These are phyloP conservation scores for Termitomyces sp. DNA, from an alignment of 768 basidiomycete species.

Conservation along the genomic window DNA sequence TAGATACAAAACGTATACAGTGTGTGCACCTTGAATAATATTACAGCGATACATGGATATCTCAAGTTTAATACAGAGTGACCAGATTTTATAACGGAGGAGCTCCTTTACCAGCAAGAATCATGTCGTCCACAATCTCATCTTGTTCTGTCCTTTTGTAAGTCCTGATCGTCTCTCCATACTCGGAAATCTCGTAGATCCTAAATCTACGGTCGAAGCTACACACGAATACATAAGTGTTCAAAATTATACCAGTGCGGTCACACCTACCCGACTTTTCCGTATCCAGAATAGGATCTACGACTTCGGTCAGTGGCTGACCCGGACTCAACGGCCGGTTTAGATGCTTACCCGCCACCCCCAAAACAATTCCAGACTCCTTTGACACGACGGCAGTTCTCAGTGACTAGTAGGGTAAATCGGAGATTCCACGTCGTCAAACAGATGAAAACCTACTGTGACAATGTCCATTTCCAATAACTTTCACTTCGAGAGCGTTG, in stretches of 20 bases:
- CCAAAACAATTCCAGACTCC: constrained; percentile 93
- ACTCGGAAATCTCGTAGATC: constrained; percentile 83
- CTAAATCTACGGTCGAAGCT: constrained; percentile 92
- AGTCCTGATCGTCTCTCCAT: constrained; percentile 88
- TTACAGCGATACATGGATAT: constrained; percentile 6
- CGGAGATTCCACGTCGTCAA: neutral
- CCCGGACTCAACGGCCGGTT: neutral
- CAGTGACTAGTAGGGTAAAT: constrained; percentile 56
- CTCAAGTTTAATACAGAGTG: neutral
- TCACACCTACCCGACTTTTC: constrained; percentile 63
- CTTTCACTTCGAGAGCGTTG: constrained; percentile 72
- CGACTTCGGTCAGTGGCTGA: neutral
- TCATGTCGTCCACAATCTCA: constrained; percentile 60
- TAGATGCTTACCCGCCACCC: constrained; percentile 63
- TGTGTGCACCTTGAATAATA: neutral
- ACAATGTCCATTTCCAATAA: constrained; percentile 86
- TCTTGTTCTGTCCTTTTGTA: constrained; percentile 79
- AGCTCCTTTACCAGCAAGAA: constrained; percentile 55
- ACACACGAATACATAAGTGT: constrained; percentile 11
- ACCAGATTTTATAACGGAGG: constrained; percentile 20
- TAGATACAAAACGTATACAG: no score
- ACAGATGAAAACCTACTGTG: constrained; percentile 52
- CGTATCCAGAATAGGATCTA: constrained; percentile 82
- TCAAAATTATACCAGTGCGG: neutral
- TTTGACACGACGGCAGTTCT: constrained; percentile 81